Percentiles rank a stretch among this genome's conserved stretches.
Evolutionary conservation across 116 monocot species (phyloP).

Genomic region (Posidonia oceanica): DNA sequence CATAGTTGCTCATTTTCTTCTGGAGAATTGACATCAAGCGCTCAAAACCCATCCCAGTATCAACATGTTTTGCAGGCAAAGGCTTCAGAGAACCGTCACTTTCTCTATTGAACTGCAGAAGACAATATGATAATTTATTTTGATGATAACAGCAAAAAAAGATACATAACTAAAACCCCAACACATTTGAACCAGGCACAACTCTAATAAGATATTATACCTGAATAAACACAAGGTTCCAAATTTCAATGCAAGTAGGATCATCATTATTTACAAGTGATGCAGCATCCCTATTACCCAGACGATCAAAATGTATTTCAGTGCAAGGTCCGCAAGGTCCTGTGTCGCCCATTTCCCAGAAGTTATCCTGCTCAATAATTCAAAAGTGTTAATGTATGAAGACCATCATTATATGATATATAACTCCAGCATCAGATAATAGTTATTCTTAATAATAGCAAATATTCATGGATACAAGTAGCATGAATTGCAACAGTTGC

Average conservation of each 20-base stretch:
- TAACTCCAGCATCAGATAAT: neutral
- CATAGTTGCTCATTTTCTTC: slow-evolving; percentile 96
- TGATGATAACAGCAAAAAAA: neutral
- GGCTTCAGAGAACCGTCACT: slow-evolving; percentile 68
- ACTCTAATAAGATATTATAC: slow-evolving; percentile 18
- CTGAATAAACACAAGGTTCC: slow-evolving; percentile 99
- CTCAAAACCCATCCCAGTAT: slow-evolving; percentile 96
- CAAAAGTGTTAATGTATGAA: neutral
- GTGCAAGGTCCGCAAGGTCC: slow-evolving; percentile 98
- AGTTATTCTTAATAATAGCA: neutral
- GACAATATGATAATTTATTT: neutral
- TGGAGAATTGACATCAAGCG: slow-evolving; percentile 90
- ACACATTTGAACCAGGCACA: neutral
- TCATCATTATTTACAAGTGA: slow-evolving; percentile 96
- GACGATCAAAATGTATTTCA: slow-evolving; percentile 94
- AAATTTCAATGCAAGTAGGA: slow-evolving; percentile 99
- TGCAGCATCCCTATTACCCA: slow-evolving; percentile 89
- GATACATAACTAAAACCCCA: neutral
- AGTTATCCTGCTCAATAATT: slow-evolving; percentile 63
- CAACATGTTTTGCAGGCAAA: slow-evolving; percentile 88
- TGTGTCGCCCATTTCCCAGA: slow-evolving; percentile 99
- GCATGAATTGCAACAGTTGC: neutral
- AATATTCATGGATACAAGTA: neutral
- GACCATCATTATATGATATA: neutral
- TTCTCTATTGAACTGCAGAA: slow-evolving; percentile 83